phyloP scores from a whole-genome alignment of 495 filamentous ascomycete genomes.

The Penicillium diatomitis region DNA sequence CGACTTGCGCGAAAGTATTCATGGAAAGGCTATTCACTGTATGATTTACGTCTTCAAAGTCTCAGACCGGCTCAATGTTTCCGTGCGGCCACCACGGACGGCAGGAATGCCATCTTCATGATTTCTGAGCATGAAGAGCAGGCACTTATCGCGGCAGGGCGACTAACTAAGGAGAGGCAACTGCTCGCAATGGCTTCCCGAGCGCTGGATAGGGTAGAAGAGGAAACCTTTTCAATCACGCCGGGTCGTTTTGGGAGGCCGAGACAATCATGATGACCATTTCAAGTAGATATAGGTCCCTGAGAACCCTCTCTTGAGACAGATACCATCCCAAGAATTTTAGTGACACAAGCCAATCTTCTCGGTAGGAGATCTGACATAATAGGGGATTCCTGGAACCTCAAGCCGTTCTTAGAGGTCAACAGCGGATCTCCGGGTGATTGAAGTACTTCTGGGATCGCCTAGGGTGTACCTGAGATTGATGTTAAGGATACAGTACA shows the following conservation, averaged over 20 bases:
- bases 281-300: neutral
- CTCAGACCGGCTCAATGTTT: slow-evolving; percentile 29
- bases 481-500: neutral
- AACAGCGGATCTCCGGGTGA: neutral
- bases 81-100: slow-evolving; percentile 17
- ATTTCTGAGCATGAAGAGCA: slow-evolving; percentile 3
- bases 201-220: slow-evolving; percentile 1
- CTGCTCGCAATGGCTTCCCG: slow-evolving; percentile 1
- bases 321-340: too few species aligned
- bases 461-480: neutral
- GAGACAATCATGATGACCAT: neutral
- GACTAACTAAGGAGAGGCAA: slow-evolving; percentile 1
- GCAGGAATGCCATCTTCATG: slow-evolving; percentile 14
- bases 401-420: neutral
- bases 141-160: neutral
- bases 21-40: neutral
- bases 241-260: neutral
- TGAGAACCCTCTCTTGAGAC: too few species aligned
- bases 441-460: neutral
- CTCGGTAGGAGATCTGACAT: too few species aligned
- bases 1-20: too few species aligned
- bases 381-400: neutral
- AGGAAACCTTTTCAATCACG: neutral
- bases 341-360: too few species aligned
- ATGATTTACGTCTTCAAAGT: neutral